These are phyloP conservation scores for Monoraphidium neglectum DNA, from an alignment of 139 green algal species.

Conservation along the genomic window DNA sequence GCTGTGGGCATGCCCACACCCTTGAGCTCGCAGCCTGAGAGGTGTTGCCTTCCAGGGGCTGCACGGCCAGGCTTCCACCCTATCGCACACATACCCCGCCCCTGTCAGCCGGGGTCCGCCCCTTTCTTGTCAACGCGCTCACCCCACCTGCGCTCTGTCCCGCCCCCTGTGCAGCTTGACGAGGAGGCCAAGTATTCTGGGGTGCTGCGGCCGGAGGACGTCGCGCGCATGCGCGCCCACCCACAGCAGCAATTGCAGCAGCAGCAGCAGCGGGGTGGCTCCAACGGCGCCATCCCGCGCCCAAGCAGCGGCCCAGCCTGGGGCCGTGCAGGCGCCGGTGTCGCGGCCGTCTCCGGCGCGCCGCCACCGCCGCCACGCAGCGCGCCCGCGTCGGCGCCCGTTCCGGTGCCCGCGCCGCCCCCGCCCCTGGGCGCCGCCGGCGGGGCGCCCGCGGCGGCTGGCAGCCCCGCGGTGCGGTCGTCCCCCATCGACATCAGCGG, in stretches of 20 bases:
- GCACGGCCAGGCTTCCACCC: too few species aligned
- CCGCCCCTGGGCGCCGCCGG: background rate
- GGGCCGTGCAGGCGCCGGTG: conserved; percentile 34
- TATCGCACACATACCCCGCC: too few species aligned
- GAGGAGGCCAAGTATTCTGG: conserved; percentile 87
- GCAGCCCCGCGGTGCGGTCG: background rate
- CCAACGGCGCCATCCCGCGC: conserved; percentile 3
- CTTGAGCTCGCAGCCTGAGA: too few species aligned
- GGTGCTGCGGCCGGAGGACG: conserved; percentile 54
- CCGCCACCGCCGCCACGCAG: background rate
- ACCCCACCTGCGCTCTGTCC: too few species aligned
- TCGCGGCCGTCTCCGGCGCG: conserved; percentile 32
- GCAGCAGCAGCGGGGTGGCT: conserved; percentile 24
- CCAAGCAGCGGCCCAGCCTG: conserved; percentile 34
- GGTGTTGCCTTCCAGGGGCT: too few species aligned
- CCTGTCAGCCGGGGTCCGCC: too few species aligned
- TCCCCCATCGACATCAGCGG: conserved; percentile 31
- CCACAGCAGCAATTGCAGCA: conserved; percentile 14
- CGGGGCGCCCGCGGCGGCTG: background rate
- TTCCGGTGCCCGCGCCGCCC: background rate
- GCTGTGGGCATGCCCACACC: too few species aligned
- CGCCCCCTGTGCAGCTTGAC: conserved; percentile 56
- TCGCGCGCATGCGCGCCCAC: background rate
- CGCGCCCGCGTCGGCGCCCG: background rate
- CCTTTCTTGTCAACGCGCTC: too few species aligned